Conservation (phyloP, 768 basidiomycete species). For the Rhodotorula graminis region DNA sequence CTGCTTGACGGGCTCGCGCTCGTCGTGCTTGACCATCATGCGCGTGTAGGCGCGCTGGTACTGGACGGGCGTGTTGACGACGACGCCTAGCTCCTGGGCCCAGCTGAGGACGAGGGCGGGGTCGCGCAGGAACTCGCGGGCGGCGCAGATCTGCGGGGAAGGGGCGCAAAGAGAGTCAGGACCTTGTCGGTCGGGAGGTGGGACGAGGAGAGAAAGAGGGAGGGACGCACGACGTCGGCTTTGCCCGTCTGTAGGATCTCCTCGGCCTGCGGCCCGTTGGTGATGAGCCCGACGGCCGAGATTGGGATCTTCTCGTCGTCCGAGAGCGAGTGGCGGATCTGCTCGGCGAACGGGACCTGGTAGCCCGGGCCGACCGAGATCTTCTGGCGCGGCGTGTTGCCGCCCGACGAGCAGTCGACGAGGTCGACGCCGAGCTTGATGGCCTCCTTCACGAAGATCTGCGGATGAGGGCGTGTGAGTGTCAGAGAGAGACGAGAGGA, state of each 20-base stretch:
- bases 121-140: conserved; percentile 62
- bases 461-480: not conserved
- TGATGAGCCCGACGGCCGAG: conserved; percentile 66
- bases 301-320: conserved; percentile 37
- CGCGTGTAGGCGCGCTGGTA: conserved; percentile 61
- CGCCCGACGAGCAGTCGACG: conserved; percentile 67
- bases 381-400: conserved; percentile 61
- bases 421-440: conserved; percentile 63
- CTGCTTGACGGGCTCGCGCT: not conserved
- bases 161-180: conserved; percentile 21
- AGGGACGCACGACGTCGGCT: conserved; percentile 57
- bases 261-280: conserved; percentile 60
- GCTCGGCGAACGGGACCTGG: conserved; percentile 67
- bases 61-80: conserved; percentile 66
- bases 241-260: conserved; percentile 61
- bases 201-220: no score
- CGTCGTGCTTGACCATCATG: conserved; percentile 43
- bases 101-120: conserved; percentile 58
- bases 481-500: not conserved
- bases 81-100: conserved; percentile 60
- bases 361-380: conserved; percentile 59
- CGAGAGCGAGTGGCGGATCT: conserved; percentile 57
- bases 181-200: not conserved
- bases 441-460: conserved; percentile 29
- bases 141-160: conserved; percentile 47